These are phyloP conservation scores for Ceratorhiza oryzae-sativae DNA, from an alignment of 1,284 basidiomycete species.

Conservation along the genomic window DNA sequence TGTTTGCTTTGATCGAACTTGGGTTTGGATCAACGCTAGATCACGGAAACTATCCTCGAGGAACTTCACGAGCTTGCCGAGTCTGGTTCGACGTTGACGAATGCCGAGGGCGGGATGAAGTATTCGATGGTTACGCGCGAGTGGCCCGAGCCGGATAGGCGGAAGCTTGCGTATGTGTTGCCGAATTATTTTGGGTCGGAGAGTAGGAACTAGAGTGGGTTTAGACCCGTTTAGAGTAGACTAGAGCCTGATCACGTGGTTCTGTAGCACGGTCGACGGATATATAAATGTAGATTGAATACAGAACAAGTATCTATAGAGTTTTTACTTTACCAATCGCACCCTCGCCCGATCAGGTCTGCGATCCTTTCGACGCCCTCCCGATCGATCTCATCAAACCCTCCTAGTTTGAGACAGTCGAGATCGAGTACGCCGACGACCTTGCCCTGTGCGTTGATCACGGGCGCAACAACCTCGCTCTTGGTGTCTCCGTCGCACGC, in stretches of 20 bases:
- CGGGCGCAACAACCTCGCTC: constrained; percentile 84
- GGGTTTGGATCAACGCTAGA: no score
- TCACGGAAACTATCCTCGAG: constrained; percentile 76
- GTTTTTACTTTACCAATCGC: constrained; percentile 56
- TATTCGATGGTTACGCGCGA: constrained; percentile 83
- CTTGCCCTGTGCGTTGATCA: constrained; percentile 52
- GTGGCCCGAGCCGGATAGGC: constrained; percentile 69
- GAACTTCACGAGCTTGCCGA: constrained; percentile 71
- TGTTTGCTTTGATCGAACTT: not conserved
- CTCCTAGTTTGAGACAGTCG: constrained; percentile 75
- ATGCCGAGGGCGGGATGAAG: constrained; percentile 81
- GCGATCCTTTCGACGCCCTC: constrained; percentile 75
- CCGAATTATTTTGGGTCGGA: constrained; percentile 52
- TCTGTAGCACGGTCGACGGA: not conserved
- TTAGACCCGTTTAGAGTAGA: not conserved
- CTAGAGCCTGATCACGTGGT: not conserved
- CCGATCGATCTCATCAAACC: constrained; percentile 78
- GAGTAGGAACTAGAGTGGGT: not conserved
- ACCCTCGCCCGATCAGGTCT: constrained; percentile 62
- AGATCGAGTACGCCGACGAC: constrained; percentile 83
- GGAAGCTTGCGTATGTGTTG: constrained; percentile 81
- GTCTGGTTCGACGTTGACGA: constrained; percentile 61
- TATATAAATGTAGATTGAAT: not conserved
- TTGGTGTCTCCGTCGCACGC: constrained; percentile 87
- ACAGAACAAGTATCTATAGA: not conserved